Base-by-base conservation (phyloP, 257 asterid genomes). In the Verbascum thapsus region DNA sequence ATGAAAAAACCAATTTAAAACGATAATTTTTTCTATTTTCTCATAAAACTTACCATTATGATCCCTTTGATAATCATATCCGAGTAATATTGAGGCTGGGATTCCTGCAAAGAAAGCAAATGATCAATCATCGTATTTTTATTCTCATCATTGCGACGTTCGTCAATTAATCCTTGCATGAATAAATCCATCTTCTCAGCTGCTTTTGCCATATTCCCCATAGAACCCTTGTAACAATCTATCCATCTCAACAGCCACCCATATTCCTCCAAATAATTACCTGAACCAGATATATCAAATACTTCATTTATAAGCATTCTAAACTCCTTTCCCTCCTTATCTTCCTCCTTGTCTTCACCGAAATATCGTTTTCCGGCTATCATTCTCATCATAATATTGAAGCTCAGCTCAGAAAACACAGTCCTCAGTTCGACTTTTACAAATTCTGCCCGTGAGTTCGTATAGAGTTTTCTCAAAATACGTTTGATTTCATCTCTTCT, bases 331-430 rank as follows among this genome's bases (percentile, higher is more conserved):
- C 84, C 85, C 71, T 80, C 85, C 11, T 70, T 52, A 4, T 48
- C 22, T 1, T 67, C 68, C 17, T 60, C 85, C 2, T 52, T 82
- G 30, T 49, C 92, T 5, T 26, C 32, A 0, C 92, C 88, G 6
- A 54, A 78, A 32, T 75, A 77, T 6, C 87, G 57, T 63, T 88
- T 85, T 5, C 94, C 96, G 7, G 76, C 80, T 0, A 81, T 73
- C 94, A 88, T 88, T 41, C 91, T 81, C 94, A 81, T 74, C 16
- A 88, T 81, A 16, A 57, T 61, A 16, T 85, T 88, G 37, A 77
- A 75, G 0, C 79, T 61, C 58, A 83, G 45, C 58, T 70, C 87
- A 3, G 78, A 68, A 0, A 87, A 34, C 3, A 37, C 8, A 0
- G 79, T 32, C 34, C 72, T 67, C 19, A 83, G 69, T 17, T 76